phyloP scores from a whole-genome alignment of 148 eudicot genomes.

The Vaccinium macrocarpon region DNA sequence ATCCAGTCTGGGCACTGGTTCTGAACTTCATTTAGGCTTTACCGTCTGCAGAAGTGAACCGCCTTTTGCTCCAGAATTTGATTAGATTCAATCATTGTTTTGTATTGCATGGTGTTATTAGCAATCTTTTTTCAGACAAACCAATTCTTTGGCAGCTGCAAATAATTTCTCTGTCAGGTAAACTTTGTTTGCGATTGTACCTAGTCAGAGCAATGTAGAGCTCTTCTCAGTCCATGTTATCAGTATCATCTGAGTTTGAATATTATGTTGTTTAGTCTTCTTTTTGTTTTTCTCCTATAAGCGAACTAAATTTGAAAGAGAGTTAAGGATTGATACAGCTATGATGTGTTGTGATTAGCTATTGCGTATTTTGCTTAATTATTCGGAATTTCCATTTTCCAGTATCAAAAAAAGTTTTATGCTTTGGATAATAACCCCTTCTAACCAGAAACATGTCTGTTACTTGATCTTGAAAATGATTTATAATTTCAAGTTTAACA shows the following conservation, averaged over 20 bases:
- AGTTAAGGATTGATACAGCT: neutral
- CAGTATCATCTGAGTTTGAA: neutral
- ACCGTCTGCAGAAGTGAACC: neutral
- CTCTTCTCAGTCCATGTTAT: neutral
- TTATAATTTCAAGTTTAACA: neutral
- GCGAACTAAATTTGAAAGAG: neutral
- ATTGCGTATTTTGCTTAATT: neutral
- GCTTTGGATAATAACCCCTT: neutral
- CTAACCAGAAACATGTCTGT: no score
- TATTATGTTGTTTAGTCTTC: neutral
- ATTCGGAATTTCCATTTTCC: neutral
- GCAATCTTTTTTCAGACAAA: neutral
- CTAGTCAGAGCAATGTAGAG: neutral
- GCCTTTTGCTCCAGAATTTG: neutral
- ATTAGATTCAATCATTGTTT: neutral
- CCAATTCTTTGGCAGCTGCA: neutral
- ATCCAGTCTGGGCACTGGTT: constrained; percentile 74
- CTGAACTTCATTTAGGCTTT: constrained; percentile 29
- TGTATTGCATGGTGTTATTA: neutral
- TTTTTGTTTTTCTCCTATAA: neutral
- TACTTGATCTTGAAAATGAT: neutral
- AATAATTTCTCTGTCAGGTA: neutral
- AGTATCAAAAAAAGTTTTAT: neutral
- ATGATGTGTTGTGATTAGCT: neutral
- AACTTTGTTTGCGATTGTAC: neutral